Evolutionary conservation across 1,284 basidiomycete genomes (phyloP).

Genomic region (Cryptococcus deneoformans): DNA sequence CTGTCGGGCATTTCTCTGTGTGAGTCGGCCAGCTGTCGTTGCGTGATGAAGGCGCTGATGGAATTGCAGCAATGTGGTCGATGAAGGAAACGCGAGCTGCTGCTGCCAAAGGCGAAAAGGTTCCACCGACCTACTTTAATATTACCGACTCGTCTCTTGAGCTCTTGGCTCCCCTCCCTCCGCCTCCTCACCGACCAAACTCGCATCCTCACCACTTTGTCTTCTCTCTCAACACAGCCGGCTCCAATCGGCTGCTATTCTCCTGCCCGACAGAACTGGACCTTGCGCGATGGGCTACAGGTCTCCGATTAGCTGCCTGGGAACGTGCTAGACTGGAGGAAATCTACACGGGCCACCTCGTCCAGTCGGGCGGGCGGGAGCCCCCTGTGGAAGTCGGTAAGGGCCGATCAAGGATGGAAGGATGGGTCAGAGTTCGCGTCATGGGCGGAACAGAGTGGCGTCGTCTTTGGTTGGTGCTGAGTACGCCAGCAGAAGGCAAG

Average conservation of each 20-base stretch:
- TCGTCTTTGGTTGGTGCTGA: constrained; percentile 76
- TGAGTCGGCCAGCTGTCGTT: constrained; percentile 12
- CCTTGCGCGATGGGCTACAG: constrained; percentile 85
- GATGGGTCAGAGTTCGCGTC: constrained; percentile 87
- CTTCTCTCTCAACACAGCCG: constrained; percentile 90
- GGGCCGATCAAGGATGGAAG: constrained; percentile 69
- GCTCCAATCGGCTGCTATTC: constrained; percentile 85
- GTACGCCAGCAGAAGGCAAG: constrained; percentile 41
- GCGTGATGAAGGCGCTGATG: background rate
- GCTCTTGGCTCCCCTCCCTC: constrained; percentile 54
- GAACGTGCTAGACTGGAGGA: constrained; percentile 95
- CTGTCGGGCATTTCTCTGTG: constrained; percentile 89
- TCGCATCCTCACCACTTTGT: constrained; percentile 63
- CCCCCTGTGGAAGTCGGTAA: constrained; percentile 63
- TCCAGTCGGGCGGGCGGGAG: constrained; percentile 68
- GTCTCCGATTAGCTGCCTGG: constrained; percentile 87
- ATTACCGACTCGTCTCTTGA: constrained; percentile 52
- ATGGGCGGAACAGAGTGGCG: constrained; percentile 98
- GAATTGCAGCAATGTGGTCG: constrained; percentile 45
- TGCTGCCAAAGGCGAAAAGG: constrained; percentile 45
- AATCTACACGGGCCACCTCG: constrained; percentile 93
- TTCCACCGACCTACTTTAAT: constrained; percentile 47
- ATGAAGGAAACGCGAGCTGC: constrained; percentile 51
- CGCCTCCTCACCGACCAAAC: constrained; percentile 52
- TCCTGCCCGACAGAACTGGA: constrained; percentile 70